A percentile compares a stretch with the other conserved stretches of the same genome.
These are phyloP conservation scores for Entamoeba histolytica DNA, from an alignment of 208 protist species.

Conservation along the genomic window DNA sequence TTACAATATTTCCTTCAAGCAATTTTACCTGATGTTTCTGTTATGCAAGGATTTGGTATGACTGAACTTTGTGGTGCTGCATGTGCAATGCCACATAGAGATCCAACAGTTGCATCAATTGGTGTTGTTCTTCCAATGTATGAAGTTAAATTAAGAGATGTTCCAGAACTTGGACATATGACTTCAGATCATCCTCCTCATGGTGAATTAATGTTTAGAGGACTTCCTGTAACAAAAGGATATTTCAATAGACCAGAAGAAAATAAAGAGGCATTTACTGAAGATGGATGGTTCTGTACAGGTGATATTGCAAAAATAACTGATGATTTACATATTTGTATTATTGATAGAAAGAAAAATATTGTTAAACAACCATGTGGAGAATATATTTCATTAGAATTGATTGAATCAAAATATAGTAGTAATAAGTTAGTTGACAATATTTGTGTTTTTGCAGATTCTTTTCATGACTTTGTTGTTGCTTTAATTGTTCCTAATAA, in stretches of 20 bases:
- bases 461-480: not conserved
- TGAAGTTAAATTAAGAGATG: not conserved
- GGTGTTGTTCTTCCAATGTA: not conserved
- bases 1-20: not conserved
- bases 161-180: not conserved
- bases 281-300: constrained; percentile 2
- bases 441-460: not conserved
- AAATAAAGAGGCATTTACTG: not conserved
- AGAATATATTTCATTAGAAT: not conserved
- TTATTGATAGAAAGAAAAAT: constrained; percentile 6
- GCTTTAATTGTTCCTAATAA: not conserved
- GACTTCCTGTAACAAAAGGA: constrained; percentile 21
- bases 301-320: not conserved
- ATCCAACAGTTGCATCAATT: not conserved
- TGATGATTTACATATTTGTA: not conserved
- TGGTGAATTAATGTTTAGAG: constrained; percentile 21
- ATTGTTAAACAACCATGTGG: not conserved
- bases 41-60: constrained; percentile 15
- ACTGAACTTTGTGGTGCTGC: not conserved
- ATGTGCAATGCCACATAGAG: not conserved
- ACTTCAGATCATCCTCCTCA: not conserved
- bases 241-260: constrained; percentile 20
- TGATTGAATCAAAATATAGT: not conserved
- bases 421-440: not conserved
- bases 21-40: not conserved